These are phyloP conservation scores for Hypoxylon sp. DNA, from an alignment of 2,329 filamentous ascomycete genomes.

Conservation along the genomic window DNA sequence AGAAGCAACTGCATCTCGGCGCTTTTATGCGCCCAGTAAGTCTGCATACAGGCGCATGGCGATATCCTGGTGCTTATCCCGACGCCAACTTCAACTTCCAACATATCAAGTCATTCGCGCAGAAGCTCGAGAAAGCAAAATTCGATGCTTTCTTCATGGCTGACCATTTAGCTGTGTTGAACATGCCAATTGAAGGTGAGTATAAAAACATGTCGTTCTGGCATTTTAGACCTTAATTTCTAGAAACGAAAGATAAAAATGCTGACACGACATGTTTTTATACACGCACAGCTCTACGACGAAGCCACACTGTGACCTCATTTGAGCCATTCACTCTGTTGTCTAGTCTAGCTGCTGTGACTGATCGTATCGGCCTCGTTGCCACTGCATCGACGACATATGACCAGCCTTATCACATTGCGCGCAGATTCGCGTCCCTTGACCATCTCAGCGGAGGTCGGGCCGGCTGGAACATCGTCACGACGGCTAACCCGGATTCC, in stretches of 20 bases:
- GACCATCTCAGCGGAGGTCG: constrained; percentile 67
- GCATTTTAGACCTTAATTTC: too few relatives aligned
- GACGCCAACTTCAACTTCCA: constrained; percentile 72
- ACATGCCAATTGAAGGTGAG: constrained; percentile 66
- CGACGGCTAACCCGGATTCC: constrained; percentile 67
- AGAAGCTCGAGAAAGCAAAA: constrained; percentile 68
- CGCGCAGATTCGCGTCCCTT: constrained; percentile 67
- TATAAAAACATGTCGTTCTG: too few relatives aligned
- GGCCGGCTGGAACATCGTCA: constrained; percentile 70
- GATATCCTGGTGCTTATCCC: constrained; percentile 68
- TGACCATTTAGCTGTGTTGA: constrained; percentile 68
- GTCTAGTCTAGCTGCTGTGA: constrained; percentile 65
- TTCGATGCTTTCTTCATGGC: constrained; percentile 72
- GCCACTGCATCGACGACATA: constrained; percentile 70
- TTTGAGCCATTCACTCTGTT: constrained; percentile 70
- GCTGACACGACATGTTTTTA: too few relatives aligned
- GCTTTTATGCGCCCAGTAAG: constrained; percentile 73
- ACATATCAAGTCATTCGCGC: constrained; percentile 68
- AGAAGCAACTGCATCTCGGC: constrained; percentile 66
- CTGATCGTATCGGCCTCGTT: constrained; percentile 66
- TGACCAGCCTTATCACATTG: constrained; percentile 68
- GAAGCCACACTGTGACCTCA: constrained; percentile 71
- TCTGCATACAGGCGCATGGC: constrained; percentile 70
- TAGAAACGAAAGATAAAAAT: too few relatives aligned
- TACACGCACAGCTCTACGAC: constrained; percentile 61